phyloP scores from a whole-genome alignment of 1,284 basidiomycete genomes.

The Trichosporon asahii region DNA sequence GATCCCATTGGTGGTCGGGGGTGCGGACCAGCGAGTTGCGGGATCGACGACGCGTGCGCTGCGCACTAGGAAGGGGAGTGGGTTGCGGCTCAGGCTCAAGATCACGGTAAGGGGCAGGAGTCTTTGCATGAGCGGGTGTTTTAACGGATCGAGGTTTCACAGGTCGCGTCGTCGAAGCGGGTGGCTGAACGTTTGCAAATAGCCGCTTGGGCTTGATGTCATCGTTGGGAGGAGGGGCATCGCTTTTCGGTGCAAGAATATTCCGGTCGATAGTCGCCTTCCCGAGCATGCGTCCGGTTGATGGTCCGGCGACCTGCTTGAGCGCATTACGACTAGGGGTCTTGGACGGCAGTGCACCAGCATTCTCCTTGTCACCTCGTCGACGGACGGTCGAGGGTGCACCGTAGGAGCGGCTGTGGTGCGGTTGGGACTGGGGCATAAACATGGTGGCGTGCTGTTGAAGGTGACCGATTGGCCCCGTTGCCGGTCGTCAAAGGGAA shows the following conservation, averaged over 20 bases:
- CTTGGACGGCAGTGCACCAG: conserved; percentile 23
- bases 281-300: conserved; percentile 19
- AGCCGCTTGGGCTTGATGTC: conserved; percentile 27
- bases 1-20: conserved; percentile 33
- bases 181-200: conserved; percentile 18
- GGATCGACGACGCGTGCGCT: conserved; percentile 31
- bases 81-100: conserved; percentile 25
- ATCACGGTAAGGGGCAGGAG: conserved; percentile 13
- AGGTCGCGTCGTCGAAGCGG: conserved; percentile 10
- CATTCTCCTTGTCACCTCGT: conserved; percentile 25
- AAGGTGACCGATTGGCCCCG: neutral
- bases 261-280: conserved; percentile 24
- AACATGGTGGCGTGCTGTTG: conserved; percentile 19
- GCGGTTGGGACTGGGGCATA: conserved; percentile 16
- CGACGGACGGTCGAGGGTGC: conserved; percentile 19
- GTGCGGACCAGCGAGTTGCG: conserved; percentile 13
- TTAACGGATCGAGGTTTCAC: conserved; percentile 11
- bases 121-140: conserved; percentile 17
- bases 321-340: conserved; percentile 19
- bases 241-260: conserved; percentile 13
- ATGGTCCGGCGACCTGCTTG: conserved; percentile 19
- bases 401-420: conserved; percentile 14
- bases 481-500: neutral
- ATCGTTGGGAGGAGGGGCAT: conserved; percentile 11
- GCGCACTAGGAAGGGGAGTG: conserved; percentile 42